A percentile compares a stretch with the other conserved stretches of the same genome.
Conservation (phyloP, 176 grass and related monocot genomes). For the Otatea glauca region DNA sequence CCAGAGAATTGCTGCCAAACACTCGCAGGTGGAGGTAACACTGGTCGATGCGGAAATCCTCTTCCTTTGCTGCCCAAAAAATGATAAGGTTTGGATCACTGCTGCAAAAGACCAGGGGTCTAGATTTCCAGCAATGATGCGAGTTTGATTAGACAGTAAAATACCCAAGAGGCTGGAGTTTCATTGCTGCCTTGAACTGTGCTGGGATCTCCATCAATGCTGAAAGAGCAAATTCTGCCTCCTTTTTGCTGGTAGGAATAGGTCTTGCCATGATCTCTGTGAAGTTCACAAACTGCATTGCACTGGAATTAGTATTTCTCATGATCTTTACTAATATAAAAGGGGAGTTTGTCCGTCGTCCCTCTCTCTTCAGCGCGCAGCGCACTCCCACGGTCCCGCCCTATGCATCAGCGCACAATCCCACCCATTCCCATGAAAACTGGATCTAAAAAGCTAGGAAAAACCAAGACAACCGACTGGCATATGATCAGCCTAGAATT, state of each 20-base stretch:
- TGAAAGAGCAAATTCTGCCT: conserved; percentile 76
- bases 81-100: neutral
- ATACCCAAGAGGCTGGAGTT: conserved; percentile 74
- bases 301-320: conserved; percentile 18
- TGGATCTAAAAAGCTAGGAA: too few relatives aligned
- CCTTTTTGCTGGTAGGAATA: conserved; percentile 62
- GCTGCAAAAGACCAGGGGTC: neutral
- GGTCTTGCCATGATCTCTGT: conserved; percentile 79
- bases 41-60: conserved; percentile 49
- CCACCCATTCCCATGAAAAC: too few relatives aligned
- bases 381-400: too few relatives aligned
- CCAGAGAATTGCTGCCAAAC: conserved; percentile 36
- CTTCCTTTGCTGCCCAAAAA: conserved; percentile 59
- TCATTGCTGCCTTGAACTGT: conserved; percentile 67
- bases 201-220: conserved; percentile 78
- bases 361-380: too few relatives aligned
- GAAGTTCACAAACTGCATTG: conserved; percentile 82
- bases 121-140: neutral
- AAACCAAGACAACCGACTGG: too few relatives aligned
- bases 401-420: too few relatives aligned
- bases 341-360: too few relatives aligned
- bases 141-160: neutral
- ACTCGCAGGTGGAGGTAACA: conserved; percentile 65
- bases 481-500: too few relatives aligned
- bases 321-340: too few relatives aligned